These are phyloP conservation scores for Zanthoxylum bungeanum DNA, from an alignment of 345 rosid genomes.

Conservation along the genomic window DNA sequence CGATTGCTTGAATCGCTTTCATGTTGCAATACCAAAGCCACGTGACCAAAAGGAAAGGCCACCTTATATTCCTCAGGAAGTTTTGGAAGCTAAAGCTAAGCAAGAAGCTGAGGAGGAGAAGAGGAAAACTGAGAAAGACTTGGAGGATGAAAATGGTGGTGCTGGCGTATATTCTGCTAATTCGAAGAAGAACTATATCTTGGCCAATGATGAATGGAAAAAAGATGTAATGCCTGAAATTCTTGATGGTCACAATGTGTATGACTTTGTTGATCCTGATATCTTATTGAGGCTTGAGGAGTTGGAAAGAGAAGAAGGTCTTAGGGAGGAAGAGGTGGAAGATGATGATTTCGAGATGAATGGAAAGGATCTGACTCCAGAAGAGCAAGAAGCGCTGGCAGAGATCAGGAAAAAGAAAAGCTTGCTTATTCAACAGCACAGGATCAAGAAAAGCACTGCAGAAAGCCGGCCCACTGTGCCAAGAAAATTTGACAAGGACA, in stretches of 20 bases:
- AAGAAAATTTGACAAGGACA: constrained; percentile 75
- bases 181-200: constrained; percentile 75
- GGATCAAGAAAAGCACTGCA: constrained; percentile 81
- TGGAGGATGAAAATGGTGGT: constrained; percentile 94
- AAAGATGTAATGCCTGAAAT: constrained; percentile 88
- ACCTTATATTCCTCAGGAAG: constrained; percentile 70
- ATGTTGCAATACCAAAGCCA: constrained; percentile 83
- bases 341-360: constrained; percentile 71
- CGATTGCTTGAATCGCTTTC: constrained; percentile 84
- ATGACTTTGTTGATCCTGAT: constrained; percentile 89
- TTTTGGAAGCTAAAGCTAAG: constrained; percentile 67
- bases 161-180: constrained; percentile 93
- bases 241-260: constrained; percentile 93
- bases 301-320: constrained; percentile 74
- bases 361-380: constrained; percentile 55
- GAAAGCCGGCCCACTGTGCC: constrained; percentile 74
- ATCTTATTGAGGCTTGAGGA: constrained; percentile 75
- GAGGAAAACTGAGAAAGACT: constrained; percentile 68
- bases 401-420: constrained; percentile 74
- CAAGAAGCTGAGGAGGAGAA: constrained; percentile 59
- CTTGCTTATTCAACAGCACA: constrained; percentile 59
- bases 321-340: constrained; percentile 51
- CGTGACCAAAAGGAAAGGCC: constrained; percentile 76
- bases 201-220: constrained; percentile 84
- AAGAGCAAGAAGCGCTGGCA: constrained; percentile 59